phyloP scores from a whole-genome alignment of 441 rosid genomes.

The Raphanus hybrid region DNA sequence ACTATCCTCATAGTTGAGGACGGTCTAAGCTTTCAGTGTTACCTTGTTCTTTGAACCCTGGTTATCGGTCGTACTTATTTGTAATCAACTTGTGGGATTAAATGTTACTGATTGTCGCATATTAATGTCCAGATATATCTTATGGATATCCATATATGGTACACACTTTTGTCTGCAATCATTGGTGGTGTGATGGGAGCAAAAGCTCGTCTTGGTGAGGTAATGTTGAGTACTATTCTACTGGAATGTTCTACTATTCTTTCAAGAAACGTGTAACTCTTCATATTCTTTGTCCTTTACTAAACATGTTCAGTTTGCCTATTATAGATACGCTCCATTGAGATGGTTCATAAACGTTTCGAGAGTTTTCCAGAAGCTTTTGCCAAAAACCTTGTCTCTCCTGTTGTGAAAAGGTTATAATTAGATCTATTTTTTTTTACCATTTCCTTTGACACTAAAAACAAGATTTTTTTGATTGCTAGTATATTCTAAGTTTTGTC shows the following conservation, averaged over 20 bases:
- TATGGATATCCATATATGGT: slow-evolving; percentile 98
- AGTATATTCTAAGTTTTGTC: background rate
- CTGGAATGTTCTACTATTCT: slow-evolving; percentile 18
- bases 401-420: slow-evolving; percentile 62
- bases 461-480: background rate
- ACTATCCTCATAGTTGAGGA: slow-evolving; percentile 6
- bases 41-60: slow-evolving; percentile 28
- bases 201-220: slow-evolving; percentile 98
- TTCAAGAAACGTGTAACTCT: background rate
- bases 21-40: slow-evolving; percentile 1
- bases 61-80: slow-evolving; percentile 21
- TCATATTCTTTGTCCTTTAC: slow-evolving; percentile 22
- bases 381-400: slow-evolving; percentile 83
- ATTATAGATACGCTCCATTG: slow-evolving; percentile 87
- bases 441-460: background rate
- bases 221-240: slow-evolving; percentile 37
- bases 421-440: slow-evolving; percentile 8
- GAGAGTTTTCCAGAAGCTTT: slow-evolving; percentile 98
- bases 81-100: background rate
- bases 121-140: slow-evolving; percentile 73
- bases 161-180: slow-evolving; percentile 93
- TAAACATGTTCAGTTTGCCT: slow-evolving; percentile 19
- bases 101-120: slow-evolving; percentile 25
- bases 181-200: slow-evolving; percentile 99
- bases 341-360: slow-evolving; percentile 98